Evolutionary conservation across 2,329 filamentous ascomycete species (phyloP), one percentile per base, ranked within the genome.

Genomic region (Botryotinia convoluta): DNA sequence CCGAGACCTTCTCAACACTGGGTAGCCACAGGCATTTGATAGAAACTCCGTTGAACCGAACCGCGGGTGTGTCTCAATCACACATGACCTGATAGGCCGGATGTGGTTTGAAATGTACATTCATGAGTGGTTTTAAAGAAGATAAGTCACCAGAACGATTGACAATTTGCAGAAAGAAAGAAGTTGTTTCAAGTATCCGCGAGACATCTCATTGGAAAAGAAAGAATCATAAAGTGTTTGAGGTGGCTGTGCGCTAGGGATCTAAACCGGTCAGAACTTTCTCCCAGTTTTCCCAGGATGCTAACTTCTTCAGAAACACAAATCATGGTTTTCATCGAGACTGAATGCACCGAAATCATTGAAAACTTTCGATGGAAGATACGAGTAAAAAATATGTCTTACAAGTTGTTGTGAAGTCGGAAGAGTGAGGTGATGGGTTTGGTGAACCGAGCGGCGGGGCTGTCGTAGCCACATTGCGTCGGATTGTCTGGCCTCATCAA

Each of bases 401-500:
- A 18, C 51, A 9, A 54, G 12, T 29, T 39, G 12, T 29, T 39
- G 60, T 29, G 60, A 63, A 42, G 37, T 63, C 14, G 39, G 20
- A 51, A 48, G 26, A 7, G 63, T 51, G 63, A 67, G 10, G 18
- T 64, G 62, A 18, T 64, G 29, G 18, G 22, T 37, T 39, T 61
- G 59, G 35, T 67, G 35, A 57, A 37, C 65, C 65, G 48, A 57
- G 65, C 29, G 62, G 42, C 48, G 48, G 65, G 37, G 65, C 48
- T 29, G 35, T 51, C 48, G 65, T 39, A 63, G 39, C 60, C 37
- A 32, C 48, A 57, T 42, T n/a, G 26, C 37, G 54, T 29, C 35
- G 45, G 26, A n/a, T 42, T 68, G 48, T 54, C 64, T 68, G 65
- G 57, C 69, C 57, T 63, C 45, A 65, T 57, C 45, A 65, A 57